Evolutionary conservation across 495 filamentous ascomycete species (phyloP), one percentile per base, ranked within the genome.

Genomic region (Penicillium bovifimosum): DNA sequence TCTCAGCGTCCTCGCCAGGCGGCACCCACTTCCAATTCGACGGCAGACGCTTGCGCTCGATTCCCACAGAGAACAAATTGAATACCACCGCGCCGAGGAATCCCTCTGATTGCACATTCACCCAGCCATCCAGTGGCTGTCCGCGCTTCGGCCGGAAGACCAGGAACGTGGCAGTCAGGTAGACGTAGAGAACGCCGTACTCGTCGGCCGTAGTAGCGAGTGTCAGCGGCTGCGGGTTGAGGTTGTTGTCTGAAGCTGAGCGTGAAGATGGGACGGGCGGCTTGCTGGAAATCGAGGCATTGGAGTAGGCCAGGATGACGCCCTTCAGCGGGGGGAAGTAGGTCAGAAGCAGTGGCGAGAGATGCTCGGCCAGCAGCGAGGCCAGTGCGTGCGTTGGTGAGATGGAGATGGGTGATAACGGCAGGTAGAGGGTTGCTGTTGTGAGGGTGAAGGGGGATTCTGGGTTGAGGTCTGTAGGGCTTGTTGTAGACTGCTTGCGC

Each of bases 1-100:
- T 50, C 52, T 62, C 52, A 33, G 55, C 68, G 51, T 70, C 69
- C 41, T 73, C 67, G 29, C 75, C 65, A 27, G 71, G 67, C 27
- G 66, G 66, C 53, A 76, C 63, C 81, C 84, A 91, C 54, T 72
- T 77, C 87, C 87, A 92, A 32, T 73, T 72, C 42, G 70, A 64
- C 7, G 87, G 88, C 16, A 92, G 71, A 50, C 81, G 75, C 57
- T 79, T 80, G 54, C 78, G 71, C 53, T 85, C 81, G 43, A 92
- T 83, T 35, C 78, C 82, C 1, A 86, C 86, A 54, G 83, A 86
- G 75, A 91, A 90, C 14, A 87, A 69, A 65, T 92, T 92, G 58
- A 83, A 81, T 11, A 82, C 85, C 3, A 89, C 73, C 3, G 89
- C 69, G 18, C 85, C 85, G 1, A 92, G 60, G 61, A 89, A 84